Percentiles rank a stretch among this genome's conserved stretches.
These are phyloP conservation scores for Blepharisma japonicum DNA, from an alignment of 73 alveolate species.

Conservation along the genomic window DNA sequence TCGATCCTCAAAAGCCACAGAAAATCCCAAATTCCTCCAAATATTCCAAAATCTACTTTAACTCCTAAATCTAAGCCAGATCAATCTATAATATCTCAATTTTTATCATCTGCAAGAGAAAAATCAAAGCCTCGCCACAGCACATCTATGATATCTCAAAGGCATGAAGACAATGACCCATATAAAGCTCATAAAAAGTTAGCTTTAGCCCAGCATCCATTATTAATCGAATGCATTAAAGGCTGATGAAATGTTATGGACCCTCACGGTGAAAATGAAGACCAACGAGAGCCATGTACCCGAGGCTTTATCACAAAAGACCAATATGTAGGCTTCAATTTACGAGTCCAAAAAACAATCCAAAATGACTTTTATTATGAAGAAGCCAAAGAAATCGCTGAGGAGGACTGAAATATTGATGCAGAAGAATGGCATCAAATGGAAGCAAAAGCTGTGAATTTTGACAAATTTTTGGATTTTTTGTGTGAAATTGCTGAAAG, in stretches of 20 bases:
- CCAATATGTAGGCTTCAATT: conserved; percentile 56
- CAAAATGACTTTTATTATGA: conserved; percentile 52
- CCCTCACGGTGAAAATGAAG: not conserved
- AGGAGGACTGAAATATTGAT: conserved; percentile 69
- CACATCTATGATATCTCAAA: too few species aligned
- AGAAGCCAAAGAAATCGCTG: conserved; percentile 47
- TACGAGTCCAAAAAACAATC: conserved; percentile 54
- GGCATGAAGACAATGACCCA: not conserved
- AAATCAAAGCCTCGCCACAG: too few species aligned
- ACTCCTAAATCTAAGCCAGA: too few species aligned
- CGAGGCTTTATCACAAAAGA: conserved; percentile 40
- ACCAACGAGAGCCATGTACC: not conserved
- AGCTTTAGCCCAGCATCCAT: conserved; percentile 16
- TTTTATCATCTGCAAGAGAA: too few species aligned
- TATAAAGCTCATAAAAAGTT: conserved; percentile 15
- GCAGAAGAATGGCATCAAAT: conserved; percentile 53
- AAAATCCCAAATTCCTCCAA: too few species aligned
- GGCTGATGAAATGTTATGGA: conserved; percentile 27
- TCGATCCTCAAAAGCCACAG: too few species aligned
- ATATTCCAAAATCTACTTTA: too few species aligned
- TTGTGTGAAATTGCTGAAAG: conserved; percentile 12
- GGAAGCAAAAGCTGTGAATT: conserved; percentile 27
- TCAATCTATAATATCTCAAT: too few species aligned
- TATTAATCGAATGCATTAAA: conserved; percentile 7
- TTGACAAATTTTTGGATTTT: conserved; percentile 23